These are phyloP conservation scores for Talaromyces thailandensis DNA, from an alignment of 495 filamentous ascomycete species.

Conservation along the genomic window DNA sequence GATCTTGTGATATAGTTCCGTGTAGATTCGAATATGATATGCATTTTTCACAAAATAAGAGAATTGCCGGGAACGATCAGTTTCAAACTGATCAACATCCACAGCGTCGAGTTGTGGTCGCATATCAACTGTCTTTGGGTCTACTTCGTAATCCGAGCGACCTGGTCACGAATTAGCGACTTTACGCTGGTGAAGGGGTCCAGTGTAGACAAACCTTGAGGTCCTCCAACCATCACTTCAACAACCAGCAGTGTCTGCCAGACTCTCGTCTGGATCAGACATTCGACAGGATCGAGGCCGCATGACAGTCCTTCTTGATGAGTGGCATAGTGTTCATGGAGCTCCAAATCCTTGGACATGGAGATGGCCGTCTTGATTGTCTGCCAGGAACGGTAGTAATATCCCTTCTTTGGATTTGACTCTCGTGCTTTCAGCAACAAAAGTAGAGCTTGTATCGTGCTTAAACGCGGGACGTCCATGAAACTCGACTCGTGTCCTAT, in stretches of 20 bases:
- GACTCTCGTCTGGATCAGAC: conserved; percentile 72
- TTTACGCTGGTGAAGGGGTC: background rate
- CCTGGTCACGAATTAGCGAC: conserved; percentile 34
- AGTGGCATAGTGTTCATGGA: conserved; percentile 75
- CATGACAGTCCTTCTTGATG: conserved; percentile 67
- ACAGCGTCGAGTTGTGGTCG: conserved; percentile 50
- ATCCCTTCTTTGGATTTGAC: conserved; percentile 82
- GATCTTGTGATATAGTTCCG: conserved; percentile 63
- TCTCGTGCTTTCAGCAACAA: conserved; percentile 88
- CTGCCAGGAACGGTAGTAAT: conserved; percentile 98
- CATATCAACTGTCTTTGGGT: conserved; percentile 70
- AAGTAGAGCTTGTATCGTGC: conserved; percentile 86
- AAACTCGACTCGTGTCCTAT: conserved; percentile 90
- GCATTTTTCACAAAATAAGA: conserved; percentile 69
- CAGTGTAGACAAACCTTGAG: conserved; percentile 57
- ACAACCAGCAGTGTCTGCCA: conserved; percentile 87
- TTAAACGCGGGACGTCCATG: conserved; percentile 87
- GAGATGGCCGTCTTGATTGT: conserved; percentile 84
- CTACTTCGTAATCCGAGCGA: conserved; percentile 72
- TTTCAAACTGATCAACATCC: conserved; percentile 69
- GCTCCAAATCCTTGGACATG: conserved; percentile 87
- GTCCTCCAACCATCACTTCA: conserved; percentile 89
- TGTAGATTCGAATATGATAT: conserved; percentile 69
- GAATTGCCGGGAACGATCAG: conserved; percentile 71
- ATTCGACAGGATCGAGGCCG: conserved; percentile 61